phyloP scores from a whole-genome alignment of 345 rosid species.

The Camelina sativa region DNA sequence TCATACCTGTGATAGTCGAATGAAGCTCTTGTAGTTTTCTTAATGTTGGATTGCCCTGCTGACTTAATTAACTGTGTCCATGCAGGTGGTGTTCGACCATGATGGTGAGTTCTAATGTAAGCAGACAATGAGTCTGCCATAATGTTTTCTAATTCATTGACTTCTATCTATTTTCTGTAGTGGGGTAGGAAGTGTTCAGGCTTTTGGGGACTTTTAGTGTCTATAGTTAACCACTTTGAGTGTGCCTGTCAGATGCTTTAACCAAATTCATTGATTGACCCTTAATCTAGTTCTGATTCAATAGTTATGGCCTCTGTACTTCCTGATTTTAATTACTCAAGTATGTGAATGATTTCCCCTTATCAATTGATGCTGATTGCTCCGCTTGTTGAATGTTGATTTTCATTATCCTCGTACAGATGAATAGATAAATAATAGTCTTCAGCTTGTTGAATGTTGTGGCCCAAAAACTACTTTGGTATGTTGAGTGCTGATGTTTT shows the following conservation, averaged over 20 bases:
- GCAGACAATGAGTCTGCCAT: conserved; percentile 13
- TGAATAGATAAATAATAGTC: background rate
- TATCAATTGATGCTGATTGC: conserved; percentile 9
- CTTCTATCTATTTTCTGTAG: conserved; percentile 13
- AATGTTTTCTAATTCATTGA: conserved; percentile 8
- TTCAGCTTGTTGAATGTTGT: background rate
- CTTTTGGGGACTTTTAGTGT: background rate
- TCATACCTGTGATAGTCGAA: conserved; percentile 1
- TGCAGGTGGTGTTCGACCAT: conserved; percentile 98
- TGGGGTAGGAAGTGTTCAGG: conserved; percentile 1
- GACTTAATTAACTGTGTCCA: conserved; percentile 22
- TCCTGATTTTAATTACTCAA: background rate
- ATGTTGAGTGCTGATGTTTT: conserved; percentile 7
- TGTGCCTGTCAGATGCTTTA: conserved; percentile 10
- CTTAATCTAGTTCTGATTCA: conserved; percentile 5
- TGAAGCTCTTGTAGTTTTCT: conserved; percentile 16
- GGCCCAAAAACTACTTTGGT: background rate
- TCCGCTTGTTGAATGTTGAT: background rate
- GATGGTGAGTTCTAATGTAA: conserved; percentile 68
- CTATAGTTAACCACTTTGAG: conserved; percentile 13
- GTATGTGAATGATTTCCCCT: conserved; percentile 17
- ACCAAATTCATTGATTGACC: background rate
- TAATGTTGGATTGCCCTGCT: conserved; percentile 13
- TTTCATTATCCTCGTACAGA: conserved; percentile 4
- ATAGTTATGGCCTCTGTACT: conserved; percentile 15